Evolutionary conservation across 2,329 filamentous ascomycete genomes (phyloP), one percentile per base, ranked within the genome.

Genomic region (Aspergillus intermedius): DNA sequence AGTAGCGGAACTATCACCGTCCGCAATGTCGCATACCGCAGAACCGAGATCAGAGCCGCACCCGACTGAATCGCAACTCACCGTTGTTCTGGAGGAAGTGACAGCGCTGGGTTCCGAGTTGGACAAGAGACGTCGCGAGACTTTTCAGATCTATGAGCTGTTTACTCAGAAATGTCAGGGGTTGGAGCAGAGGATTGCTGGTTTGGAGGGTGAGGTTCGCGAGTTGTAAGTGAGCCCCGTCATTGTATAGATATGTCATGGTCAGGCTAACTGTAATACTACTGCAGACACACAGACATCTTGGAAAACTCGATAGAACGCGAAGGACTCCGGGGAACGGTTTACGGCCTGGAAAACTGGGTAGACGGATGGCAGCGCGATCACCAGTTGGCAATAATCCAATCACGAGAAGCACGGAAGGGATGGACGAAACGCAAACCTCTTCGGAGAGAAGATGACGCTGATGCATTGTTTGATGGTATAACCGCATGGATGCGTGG

Each of bases 91-190:
- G 35, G 41, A 50, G 9, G 57, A 66, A 44, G 49, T 65, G 1
- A 57, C 57, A 3, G 45, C 42, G 5, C 54, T 66, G 6, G 63
- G 61, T 35, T 35, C 35, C 3, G 57, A 66, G 32, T 44, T 68
- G 10, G 49, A 57, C 23, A 47, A 54, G 47, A 58, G 56, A 53
- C 72, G 51, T 42, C 42, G 47, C 25, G 61, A 70, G 49, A 58
- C 60, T 3, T 56, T 81, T 73, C 80, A 84, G 55, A 82, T 87
- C 49, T 81, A 85, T 58, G 74, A 74, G 21, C 65, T 85, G 28
- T 76, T 85, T 19, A 74, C 82, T 46, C 75, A 75, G 39, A 76
- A 80, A 51, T 76, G 79, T 49, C 77, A 84, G 60, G 73, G 72
- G 34, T 75, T 82, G 45, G 76, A 78, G 39, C 72, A 80, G 54